These are phyloP conservation scores for Niveomyces coronatus DNA, from an alignment of 2,329 filamentous ascomycete species.

Conservation along the genomic window DNA sequence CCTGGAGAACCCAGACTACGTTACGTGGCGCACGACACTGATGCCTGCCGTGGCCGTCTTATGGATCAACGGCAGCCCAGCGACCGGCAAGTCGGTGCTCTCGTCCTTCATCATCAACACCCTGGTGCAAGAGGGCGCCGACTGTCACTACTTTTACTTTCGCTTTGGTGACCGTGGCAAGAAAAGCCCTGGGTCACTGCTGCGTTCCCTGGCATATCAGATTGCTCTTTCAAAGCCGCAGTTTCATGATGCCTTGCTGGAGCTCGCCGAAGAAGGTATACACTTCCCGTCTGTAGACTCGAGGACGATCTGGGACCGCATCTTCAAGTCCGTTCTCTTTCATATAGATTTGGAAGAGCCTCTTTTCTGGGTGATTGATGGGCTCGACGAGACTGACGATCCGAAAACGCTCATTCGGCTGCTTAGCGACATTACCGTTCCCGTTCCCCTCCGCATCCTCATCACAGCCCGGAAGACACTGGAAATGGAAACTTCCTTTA, in stretches of 20 bases:
- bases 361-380: conserved; percentile 30
- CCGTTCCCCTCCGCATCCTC: conserved; percentile 16
- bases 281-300: conserved; percentile 18
- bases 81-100: neutral
- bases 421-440: conserved; percentile 16
- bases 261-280: conserved; percentile 15
- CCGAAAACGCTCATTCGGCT: conserved; percentile 19
- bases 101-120: neutral
- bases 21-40: neutral
- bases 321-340: conserved; percentile 22
- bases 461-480: conserved; percentile 19
- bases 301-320: conserved; percentile 20
- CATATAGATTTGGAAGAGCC: conserved; percentile 13
- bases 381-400: conserved; percentile 25
- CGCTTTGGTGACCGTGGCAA: neutral
- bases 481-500: conserved; percentile 13
- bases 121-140: neutral
- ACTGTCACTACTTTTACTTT: neutral
- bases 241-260: conserved; percentile 14
- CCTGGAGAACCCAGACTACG: neutral
- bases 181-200: conserved; percentile 13
- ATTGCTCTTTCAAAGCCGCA: conserved; percentile 14
- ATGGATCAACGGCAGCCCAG: neutral
- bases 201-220: conserved; percentile 23
- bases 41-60: neutral